Evolutionary conservation across 192 early-diverging fungal species (phyloP).

Genomic region (Entrophospora sp.): DNA sequence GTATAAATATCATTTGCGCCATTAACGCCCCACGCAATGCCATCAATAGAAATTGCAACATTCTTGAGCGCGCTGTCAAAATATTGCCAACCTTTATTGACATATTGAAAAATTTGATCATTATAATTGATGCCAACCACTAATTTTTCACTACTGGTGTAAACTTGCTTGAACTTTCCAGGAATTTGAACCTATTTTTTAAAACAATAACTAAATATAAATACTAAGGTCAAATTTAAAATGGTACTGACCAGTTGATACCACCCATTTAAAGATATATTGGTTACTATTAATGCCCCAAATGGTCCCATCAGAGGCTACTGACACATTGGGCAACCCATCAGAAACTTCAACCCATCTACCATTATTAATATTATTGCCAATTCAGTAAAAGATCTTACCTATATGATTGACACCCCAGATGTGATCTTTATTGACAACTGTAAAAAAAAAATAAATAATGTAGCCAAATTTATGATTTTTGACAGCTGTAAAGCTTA

Average conservation of each 20-base stretch:
- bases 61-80: not conserved
- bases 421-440: not conserved
- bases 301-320: not conserved
- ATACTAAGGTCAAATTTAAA: too few species aligned
- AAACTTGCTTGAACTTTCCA: not conserved
- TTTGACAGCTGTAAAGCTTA: not conserved
- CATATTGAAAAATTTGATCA: not conserved
- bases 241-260: not conserved
- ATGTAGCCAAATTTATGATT: not conserved
- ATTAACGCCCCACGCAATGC: not conserved
- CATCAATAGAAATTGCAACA: not conserved
- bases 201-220: too few species aligned
- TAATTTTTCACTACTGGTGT: not conserved
- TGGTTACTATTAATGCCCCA: not conserved
- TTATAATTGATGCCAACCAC: not conserved
- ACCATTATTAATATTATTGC: not conserved
- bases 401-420: not conserved
- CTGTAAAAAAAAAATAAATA: not conserved
- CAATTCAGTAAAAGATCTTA: not conserved
- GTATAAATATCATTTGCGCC: not conserved
- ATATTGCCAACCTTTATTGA: not conserved
- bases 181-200: not conserved
- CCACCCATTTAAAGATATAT: not conserved
- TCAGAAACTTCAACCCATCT: not conserved
- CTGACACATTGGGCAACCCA: not conserved